Base-by-base conservation (phyloP, 2,329 filamentous ascomycete species). In the Calonectria pauciramosa region DNA sequence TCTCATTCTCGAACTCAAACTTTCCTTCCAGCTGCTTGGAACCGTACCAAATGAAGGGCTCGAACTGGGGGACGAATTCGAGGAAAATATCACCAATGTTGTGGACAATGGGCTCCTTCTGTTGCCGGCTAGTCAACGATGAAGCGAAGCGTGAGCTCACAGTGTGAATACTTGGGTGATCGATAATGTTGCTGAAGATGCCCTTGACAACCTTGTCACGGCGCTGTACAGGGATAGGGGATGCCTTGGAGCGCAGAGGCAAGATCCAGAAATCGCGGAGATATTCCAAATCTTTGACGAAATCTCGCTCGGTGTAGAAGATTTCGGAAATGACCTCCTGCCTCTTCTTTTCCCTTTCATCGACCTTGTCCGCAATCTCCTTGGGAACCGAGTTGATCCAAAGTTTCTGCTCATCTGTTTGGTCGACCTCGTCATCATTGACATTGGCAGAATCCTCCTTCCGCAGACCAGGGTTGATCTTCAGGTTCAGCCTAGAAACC, bases 371-470 rank as follows among this genome's bases (percentile, higher is more conserved):
- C 0, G 96, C 96, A 72, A 99, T 89, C 84, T 99, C 97, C 84
- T 98, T 97, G 0, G 96, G 95, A 44, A 99, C 97, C 18, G 96
- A 98, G 84, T 99, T 99, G 86, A 99, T 99, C 97, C 97, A 99
- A 47, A 99, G 90, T 85, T 99, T 99, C 87, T 99, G 97, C 84
- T 99, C 96, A 82, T 98, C 96, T 38, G 94, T 95, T 81, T 97
- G 94, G 73, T 96, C 94, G 52, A 85, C 88, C 76, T 97, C 95
- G 80, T 97, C 96, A 82, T 98, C 96, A 82, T 97, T 83, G 89
- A 90, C 83, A 47, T 87, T 87, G 18, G 88, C 86, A 28, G 88
- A 87, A 59, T 90, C 89, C 65, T 91, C 89, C 78, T 90, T 91
- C 84, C 94, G 95, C 80, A 99, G 88, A 73, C 96, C 96, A 36